phyloP scores from a whole-genome alignment of 768 basidiomycete species.

The Serendipita sp. region DNA sequence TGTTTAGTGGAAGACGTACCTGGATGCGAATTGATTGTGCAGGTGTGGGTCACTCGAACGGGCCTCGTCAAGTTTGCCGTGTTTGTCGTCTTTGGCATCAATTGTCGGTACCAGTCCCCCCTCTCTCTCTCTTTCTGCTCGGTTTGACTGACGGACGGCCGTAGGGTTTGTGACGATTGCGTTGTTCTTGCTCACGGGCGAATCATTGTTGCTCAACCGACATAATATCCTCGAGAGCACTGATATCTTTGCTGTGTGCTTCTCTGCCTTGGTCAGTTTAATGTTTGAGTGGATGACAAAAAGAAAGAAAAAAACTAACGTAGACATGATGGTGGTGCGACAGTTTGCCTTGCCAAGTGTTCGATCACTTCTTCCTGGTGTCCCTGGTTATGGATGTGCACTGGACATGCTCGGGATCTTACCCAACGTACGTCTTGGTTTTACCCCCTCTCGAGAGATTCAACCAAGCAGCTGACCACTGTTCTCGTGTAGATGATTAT shows the following conservation, averaged over 20 bases:
- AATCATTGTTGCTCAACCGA: neutral
- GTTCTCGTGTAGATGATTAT: neutral
- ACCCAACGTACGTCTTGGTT: neutral
- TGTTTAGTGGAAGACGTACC: neutral
- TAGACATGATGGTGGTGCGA: neutral
- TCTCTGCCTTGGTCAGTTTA: neutral
- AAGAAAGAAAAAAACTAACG: too few species aligned
- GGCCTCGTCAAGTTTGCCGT: constrained; percentile 4
- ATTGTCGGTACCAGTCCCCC: neutral
- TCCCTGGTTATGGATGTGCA: neutral
- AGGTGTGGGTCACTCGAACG: neutral
- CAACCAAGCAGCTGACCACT: neutral
- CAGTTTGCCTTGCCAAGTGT: constrained; percentile 6
- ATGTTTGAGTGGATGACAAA: too few species aligned
- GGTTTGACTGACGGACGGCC: neutral
- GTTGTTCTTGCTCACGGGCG: neutral
- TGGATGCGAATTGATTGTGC: neutral
- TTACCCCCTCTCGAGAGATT: neutral
- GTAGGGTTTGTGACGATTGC: constrained; percentile 3
- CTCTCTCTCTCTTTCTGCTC: too few species aligned
- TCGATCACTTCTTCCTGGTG: neutral
- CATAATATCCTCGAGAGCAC: neutral
- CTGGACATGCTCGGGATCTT: constrained; percentile 1
- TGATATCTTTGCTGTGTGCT: neutral
- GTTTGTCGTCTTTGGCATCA: neutral